phyloP scores from a whole-genome alignment of 1,139 yeast genomes.

The Sugiyamaella castrensis region DNA sequence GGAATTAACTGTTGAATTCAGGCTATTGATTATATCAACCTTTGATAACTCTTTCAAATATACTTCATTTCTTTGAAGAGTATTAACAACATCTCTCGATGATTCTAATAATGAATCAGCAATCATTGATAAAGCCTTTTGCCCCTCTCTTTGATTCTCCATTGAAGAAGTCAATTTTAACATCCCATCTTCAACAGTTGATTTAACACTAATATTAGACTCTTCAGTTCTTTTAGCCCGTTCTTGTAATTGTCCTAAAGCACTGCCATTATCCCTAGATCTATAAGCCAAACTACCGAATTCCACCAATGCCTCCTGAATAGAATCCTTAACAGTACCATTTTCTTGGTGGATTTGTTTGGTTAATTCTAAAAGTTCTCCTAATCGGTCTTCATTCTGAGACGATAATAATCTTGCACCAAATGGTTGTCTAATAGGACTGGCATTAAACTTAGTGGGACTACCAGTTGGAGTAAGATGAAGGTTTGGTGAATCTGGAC shows the following conservation, averaged over 20 bases:
- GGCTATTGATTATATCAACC: neutral
- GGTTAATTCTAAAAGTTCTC: constrained; percentile 34
- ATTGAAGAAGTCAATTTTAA: constrained; percentile 20
- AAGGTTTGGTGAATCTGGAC: constrained; percentile 35
- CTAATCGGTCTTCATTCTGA: constrained; percentile 34
- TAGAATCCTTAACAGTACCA: constrained; percentile 37
- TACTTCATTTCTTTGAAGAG: constrained; percentile 21
- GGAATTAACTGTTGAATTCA: neutral
- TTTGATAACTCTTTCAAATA: constrained; percentile 18
- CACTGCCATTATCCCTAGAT: constrained; percentile 45
- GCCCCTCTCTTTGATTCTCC: constrained; percentile 28
- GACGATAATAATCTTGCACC: constrained; percentile 24
- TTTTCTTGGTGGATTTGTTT: constrained; percentile 31
- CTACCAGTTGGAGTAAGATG: constrained; percentile 25
- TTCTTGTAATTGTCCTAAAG: constrained; percentile 37
- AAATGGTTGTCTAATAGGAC: constrained; percentile 25
- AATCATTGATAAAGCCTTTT: constrained; percentile 25
- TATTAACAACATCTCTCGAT: constrained; percentile 21
- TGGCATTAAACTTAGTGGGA: constrained; percentile 22
- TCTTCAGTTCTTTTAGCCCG: constrained; percentile 25
- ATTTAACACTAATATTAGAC: constrained; percentile 19
- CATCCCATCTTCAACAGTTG: constrained; percentile 24
- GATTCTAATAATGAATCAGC: constrained; percentile 28
- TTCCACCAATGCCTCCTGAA: constrained; percentile 42
- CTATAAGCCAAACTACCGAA: constrained; percentile 42